Evolutionary conservation across 352 stramenopile genomes (phyloP), one percentile per base, ranked within the genome.

Genomic region (Pythium phragmiticola): DNA sequence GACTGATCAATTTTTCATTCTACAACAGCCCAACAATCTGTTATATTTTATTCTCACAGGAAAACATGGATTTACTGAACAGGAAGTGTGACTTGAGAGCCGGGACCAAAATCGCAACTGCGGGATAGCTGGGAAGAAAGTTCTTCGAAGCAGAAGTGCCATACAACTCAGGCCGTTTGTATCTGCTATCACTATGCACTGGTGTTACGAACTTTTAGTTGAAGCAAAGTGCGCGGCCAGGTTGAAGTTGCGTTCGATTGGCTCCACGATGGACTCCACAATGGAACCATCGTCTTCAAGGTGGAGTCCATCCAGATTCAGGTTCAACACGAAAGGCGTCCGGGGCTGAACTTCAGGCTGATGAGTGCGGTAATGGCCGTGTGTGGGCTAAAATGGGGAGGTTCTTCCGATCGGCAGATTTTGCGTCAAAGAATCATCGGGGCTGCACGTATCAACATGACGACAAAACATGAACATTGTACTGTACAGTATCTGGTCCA

Each of bases 131-230:
- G 5, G 16, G 50, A 30, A 50, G 45, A 50, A 41, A 55, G 48
- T 42, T 55, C 26, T 19, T 59, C 53, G 53, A 59, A 59, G 53
- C 53, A 50, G 53, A 59, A 59, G 53, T 59, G 36, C 50, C 45
- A 50, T 7, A 14, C 45, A n/a, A 50, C 26, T 30, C 7, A 2
- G 13, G 26, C 2, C 4, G 51, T 58, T 58, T 21, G 34, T 58
- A 58, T 58, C 51, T 19, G 36, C 8, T 36, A 21, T 49, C 6
- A 30, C 34, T 33, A 14, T 16, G 30, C 17, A 7, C 28, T 30
- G 6, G 7, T 21, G 51, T 46, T 57, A 57, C 16, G 36, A 57
- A 57, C 48, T 36, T 12, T 41, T 41, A n/a, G 7, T 41, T 39
- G 11, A 9, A 39, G 34, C 26, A 46, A n/a, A 6, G 39, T 46